These are phyloP conservation scores for Bipolaris victoriae DNA, from an alignment of 2,329 filamentous ascomycete species.

Conservation along the genomic window DNA sequence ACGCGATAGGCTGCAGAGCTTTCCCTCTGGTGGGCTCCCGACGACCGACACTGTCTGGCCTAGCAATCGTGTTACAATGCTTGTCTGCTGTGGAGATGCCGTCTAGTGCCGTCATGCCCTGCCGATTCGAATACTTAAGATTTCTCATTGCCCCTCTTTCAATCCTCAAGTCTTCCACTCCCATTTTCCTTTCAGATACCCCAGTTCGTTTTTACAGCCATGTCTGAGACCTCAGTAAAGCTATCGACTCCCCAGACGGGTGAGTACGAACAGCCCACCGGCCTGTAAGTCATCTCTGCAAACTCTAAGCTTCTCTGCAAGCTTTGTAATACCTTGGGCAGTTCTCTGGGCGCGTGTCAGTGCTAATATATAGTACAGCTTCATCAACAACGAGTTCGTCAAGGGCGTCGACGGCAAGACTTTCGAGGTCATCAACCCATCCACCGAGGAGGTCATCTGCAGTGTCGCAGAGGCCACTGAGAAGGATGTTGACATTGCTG, in stretches of 20 bases:
- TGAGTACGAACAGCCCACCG: slow-evolving; percentile 61
- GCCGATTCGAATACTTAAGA: slow-evolving; percentile 38
- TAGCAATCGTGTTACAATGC: slow-evolving; percentile 20
- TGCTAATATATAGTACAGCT: slow-evolving; percentile 57
- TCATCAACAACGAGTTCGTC: slow-evolving; percentile 94
- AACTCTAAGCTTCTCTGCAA: slow-evolving; percentile 11
- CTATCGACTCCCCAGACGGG: slow-evolving; percentile 72
- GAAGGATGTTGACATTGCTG: slow-evolving; percentile 82
- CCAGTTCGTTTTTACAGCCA: slow-evolving; percentile 39
- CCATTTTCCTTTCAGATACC: slow-evolving; percentile 36
- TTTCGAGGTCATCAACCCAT: slow-evolving; percentile 90
- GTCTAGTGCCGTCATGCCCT: slow-evolving; percentile 34
- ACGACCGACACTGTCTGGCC: slow-evolving; percentile 41
- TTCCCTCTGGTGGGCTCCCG: slow-evolving; percentile 34
- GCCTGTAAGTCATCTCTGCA: slow-evolving; percentile 53
- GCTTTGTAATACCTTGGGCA: slow-evolving; percentile 3
- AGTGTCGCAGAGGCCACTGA: slow-evolving; percentile 84
- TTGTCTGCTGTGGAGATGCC: slow-evolving; percentile 27
- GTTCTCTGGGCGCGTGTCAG: not conserved
- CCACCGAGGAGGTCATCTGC: slow-evolving; percentile 83
- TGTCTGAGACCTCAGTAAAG: slow-evolving; percentile 59
- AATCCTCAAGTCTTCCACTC: slow-evolving; percentile 17
- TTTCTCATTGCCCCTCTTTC: slow-evolving; percentile 29
- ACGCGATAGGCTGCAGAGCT: slow-evolving; percentile 30
- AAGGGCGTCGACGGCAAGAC: slow-evolving; percentile 84